A percentile compares a stretch with the other conserved stretches of the same genome.
Conservation (phyloP, 2,329 filamentous ascomycete genomes). For the Alternaria angustiovoidea region DNA sequence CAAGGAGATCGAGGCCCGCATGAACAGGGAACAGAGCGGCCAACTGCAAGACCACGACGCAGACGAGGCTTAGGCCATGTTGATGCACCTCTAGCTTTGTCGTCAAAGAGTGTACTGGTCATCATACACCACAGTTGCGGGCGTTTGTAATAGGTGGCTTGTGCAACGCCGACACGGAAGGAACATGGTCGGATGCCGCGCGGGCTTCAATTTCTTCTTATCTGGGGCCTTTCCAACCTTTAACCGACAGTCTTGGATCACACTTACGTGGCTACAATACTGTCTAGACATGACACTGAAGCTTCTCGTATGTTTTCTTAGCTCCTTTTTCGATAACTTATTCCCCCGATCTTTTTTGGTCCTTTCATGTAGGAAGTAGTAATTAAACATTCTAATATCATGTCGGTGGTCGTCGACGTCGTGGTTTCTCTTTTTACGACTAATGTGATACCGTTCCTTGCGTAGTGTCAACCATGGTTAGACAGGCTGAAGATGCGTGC, state of each 20-base stretch:
- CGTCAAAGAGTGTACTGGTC: slow-evolving; percentile 19
- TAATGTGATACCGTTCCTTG: too few species aligned
- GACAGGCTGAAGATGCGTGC: too few species aligned
- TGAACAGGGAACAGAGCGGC: slow-evolving; percentile 81
- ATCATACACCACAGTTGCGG: slow-evolving; percentile 30
- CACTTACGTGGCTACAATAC: slow-evolving; percentile 23
- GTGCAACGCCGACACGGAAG: slow-evolving; percentile 36
- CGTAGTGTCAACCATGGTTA: too few species aligned
- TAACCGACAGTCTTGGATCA: slow-evolving; percentile 32
- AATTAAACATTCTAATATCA: slow-evolving; percentile 53
- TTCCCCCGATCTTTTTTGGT: slow-evolving; percentile 48
- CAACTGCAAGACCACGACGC: slow-evolving; percentile 45
- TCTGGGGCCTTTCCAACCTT: slow-evolving; percentile 36
- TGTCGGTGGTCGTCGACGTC: slow-evolving; percentile 23
- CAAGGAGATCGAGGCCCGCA: slow-evolving; percentile 97
- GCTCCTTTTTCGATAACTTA: slow-evolving; percentile 51
- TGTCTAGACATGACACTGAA: slow-evolving; percentile 45
- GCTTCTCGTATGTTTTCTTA: slow-evolving; percentile 52
- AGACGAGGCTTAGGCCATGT: slow-evolving; percentile 39
- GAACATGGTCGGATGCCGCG: slow-evolving; percentile 30
- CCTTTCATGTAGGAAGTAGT: slow-evolving; percentile 52
- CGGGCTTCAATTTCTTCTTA: slow-evolving; percentile 41
- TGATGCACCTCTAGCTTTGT: slow-evolving; percentile 9
- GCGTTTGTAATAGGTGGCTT: slow-evolving; percentile 45
- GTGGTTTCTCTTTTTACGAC: too few species aligned